Percentiles rank a stretch among this genome's conserved stretches.
These are phyloP conservation scores for Gaeumannomyces tritici DNA, from an alignment of 2,329 filamentous ascomycete genomes.

Conservation along the genomic window DNA sequence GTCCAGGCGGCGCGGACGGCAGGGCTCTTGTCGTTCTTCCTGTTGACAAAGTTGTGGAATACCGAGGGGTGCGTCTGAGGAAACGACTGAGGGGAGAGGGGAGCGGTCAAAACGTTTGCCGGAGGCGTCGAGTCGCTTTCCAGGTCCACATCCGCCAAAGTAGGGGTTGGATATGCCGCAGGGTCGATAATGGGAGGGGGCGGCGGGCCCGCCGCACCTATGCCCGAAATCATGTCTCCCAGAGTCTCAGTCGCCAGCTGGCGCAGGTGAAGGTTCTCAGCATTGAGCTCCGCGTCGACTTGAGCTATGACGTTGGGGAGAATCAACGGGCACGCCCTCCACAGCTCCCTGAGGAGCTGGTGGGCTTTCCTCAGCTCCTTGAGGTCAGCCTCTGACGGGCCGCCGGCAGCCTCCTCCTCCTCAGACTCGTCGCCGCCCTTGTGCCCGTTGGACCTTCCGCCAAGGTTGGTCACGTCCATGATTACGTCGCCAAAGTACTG, in stretches of 20 bases:
- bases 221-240: slow-evolving; percentile 88
- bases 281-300: slow-evolving; percentile 81
- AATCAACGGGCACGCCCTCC: slow-evolving; percentile 82
- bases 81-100: slow-evolving; percentile 82
- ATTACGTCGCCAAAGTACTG: slow-evolving; percentile 98
- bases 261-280: slow-evolving; percentile 80
- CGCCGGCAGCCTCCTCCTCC: slow-evolving; percentile 48
- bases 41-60: slow-evolving; percentile 76
- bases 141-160: slow-evolving; percentile 49
- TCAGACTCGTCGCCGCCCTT: slow-evolving; percentile 53
- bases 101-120: slow-evolving; percentile 63
- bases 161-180: slow-evolving; percentile 71
- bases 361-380: slow-evolving; percentile 87
- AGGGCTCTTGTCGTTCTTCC: slow-evolving; percentile 78
- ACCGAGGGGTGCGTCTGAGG: slow-evolving; percentile 68
- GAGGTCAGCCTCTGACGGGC: slow-evolving; percentile 73
- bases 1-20: slow-evolving; percentile 81
- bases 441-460: slow-evolving; percentile 44
- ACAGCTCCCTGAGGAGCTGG: slow-evolving; percentile 79
- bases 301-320: slow-evolving; percentile 91
- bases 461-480: slow-evolving; percentile 66
- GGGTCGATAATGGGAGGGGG: slow-evolving; percentile 65
- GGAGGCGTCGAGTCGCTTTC: slow-evolving; percentile 40
- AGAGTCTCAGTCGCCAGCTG: slow-evolving; percentile 87
- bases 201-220: slow-evolving; percentile 82